Percentiles rank a stretch among this genome's conserved stretches.
phyloP scores from a whole-genome alignment of 2,329 filamentous ascomycete genomes.

The Macroventuria anomochaeta region DNA sequence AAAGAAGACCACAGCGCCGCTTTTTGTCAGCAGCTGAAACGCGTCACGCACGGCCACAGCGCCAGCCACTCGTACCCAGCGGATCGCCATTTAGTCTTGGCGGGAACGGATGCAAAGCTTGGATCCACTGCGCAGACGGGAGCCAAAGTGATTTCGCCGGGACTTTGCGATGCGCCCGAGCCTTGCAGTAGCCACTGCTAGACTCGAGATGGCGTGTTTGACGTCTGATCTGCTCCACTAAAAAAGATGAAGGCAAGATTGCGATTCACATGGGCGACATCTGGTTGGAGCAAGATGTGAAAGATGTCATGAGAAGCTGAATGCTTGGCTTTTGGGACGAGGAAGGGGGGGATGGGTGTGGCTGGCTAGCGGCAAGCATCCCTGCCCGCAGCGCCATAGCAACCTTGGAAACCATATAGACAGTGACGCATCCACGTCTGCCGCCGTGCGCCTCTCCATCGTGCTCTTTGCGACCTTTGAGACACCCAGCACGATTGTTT shows the following conservation, averaged over 20 bases:
- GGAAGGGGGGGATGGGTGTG: not conserved
- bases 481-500: not conserved
- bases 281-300: conserved; percentile 3
- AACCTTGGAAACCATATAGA: conserved; percentile 9
- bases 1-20: not conserved
- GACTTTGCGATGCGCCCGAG: not conserved
- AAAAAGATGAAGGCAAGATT: conserved; percentile 4
- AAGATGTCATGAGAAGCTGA: conserved; percentile 14
- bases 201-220: conserved; percentile 4
- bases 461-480: not conserved
- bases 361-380: conserved; percentile 16
- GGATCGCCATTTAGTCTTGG: conserved; percentile 13
- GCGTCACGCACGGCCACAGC: conserved; percentile 14
- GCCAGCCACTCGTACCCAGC: conserved; percentile 7
- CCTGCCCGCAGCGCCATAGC: conserved; percentile 7
- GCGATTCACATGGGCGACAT: not conserved
- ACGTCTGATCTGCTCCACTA: conserved; percentile 2
- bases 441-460: not conserved
- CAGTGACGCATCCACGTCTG: conserved; percentile 1
- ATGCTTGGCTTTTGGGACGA: conserved; percentile 11
- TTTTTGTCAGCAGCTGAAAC: not conserved
- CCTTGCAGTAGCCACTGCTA: conserved; percentile 1
- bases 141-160: conserved; percentile 10
- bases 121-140: conserved; percentile 11
- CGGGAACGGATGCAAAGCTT: conserved; percentile 10